phyloP scores from a whole-genome alignment of 2,329 filamentous ascomycete species.

The Xylaria sp. region DNA sequence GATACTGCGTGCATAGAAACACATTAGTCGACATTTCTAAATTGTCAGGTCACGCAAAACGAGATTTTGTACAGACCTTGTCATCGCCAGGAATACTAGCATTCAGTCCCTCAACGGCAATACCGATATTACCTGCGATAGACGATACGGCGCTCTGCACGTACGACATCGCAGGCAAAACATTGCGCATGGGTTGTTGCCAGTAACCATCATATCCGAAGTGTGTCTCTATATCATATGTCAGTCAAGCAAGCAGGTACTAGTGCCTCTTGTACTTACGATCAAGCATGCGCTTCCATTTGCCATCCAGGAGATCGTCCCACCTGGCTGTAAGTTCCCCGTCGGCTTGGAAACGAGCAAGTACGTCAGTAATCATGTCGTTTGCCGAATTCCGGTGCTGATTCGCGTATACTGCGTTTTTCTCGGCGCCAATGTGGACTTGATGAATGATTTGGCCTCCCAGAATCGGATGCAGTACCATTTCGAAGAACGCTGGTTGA shows the following conservation, averaged over 20 bases:
- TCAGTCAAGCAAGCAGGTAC: constrained; percentile 5
- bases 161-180: constrained; percentile 68
- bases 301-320: constrained; percentile 67
- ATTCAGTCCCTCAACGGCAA: constrained; percentile 72
- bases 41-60: no score
- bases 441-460: constrained; percentile 66
- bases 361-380: constrained; percentile 60
- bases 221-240: constrained; percentile 56
- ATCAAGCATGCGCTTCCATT: constrained; percentile 71
- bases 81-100: constrained; percentile 75
- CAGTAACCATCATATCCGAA: constrained; percentile 65
- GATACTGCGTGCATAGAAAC: constrained; percentile 52
- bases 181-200: constrained; percentile 80
- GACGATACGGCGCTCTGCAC: constrained; percentile 67
- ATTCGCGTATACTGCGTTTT: constrained; percentile 61
- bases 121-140: constrained; percentile 70
- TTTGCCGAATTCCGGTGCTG: constrained; percentile 65
- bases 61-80: constrained; percentile 40
- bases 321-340: constrained; percentile 65
- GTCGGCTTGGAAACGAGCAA: constrained; percentile 66
- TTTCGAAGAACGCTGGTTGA: constrained; percentile 70
- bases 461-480: constrained; percentile 67
- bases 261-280: constrained; percentile 52
- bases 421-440: constrained; percentile 59
- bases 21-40: no score